These are phyloP conservation scores for Suhomyces atakaporum DNA, from an alignment of 1,139 yeast genomes.

Conservation along the genomic window DNA sequence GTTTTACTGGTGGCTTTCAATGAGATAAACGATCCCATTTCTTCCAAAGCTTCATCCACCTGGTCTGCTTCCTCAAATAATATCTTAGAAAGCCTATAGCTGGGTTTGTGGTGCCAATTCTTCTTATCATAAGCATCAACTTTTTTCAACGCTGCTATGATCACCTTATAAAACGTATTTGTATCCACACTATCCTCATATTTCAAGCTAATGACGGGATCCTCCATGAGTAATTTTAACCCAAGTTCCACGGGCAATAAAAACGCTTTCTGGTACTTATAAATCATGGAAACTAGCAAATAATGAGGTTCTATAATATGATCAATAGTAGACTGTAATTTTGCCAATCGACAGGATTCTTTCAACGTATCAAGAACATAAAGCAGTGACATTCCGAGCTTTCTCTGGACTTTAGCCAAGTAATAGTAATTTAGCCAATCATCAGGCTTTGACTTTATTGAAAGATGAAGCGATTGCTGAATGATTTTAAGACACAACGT, in stretches of 20 bases:
- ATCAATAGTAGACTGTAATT: conserved; percentile 47
- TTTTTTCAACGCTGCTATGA: conserved; percentile 31
- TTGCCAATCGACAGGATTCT: conserved; percentile 44
- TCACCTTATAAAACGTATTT: conserved; percentile 21
- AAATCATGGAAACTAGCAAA: conserved; percentile 55
- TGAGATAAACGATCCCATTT: conserved; percentile 63
- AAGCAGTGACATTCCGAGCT: conserved; percentile 34
- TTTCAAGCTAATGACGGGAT: conserved; percentile 26
- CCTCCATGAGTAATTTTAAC: conserved; percentile 35
- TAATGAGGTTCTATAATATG: conserved; percentile 75
- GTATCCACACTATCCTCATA: background rate
- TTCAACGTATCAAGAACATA: conserved; percentile 41
- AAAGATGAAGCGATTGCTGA: conserved; percentile 44
- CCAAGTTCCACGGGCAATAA: conserved; percentile 40
- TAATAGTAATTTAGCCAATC: conserved; percentile 69
- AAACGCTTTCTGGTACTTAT: conserved; percentile 52
- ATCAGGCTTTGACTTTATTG: conserved; percentile 42
- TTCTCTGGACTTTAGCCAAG: conserved; percentile 60
- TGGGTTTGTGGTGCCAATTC: conserved; percentile 91
- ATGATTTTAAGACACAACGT: conserved; percentile 35
- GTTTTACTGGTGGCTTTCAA: conserved; percentile 70
- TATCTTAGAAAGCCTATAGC: conserved; percentile 70
- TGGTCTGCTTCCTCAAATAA: conserved; percentile 57
- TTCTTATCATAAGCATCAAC: conserved; percentile 67
- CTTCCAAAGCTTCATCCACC: conserved; percentile 56